Evolutionary conservation across 2,329 filamentous ascomycete species (phyloP), one percentile per base, ranked within the genome.

Genomic region (Colletotrichum karsti): DNA sequence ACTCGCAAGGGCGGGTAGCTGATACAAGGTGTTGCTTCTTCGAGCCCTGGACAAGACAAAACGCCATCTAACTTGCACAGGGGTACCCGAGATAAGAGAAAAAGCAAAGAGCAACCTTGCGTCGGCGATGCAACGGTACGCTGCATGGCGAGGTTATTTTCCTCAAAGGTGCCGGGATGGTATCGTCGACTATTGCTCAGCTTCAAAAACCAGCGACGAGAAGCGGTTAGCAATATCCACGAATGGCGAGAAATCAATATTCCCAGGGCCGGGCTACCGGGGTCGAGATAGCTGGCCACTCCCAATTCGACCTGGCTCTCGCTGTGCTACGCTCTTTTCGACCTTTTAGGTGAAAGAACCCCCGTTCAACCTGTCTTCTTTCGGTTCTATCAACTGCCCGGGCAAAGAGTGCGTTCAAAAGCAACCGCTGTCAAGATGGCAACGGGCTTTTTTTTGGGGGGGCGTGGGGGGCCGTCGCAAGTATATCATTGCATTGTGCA

Each of bases 1-100:
- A n/a, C 41, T 44, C 3, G 30, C 50, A 35, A 9, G 51, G 51
- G 30, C 33, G 22, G 33, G 20, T 20, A 20, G 10, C 22, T 22
- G 20, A 48, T 22, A 48, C 24, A 24, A 48, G 20, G 20, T 24
- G 44, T 7, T 24, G n/a, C n/a, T n/a, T n/a, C n/a, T n/a, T n/a
- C n/a, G n/a, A n/a, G 44, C 24, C 44, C 22, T 10, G 24, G 24
- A 24, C 15, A n/a, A n/a, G n/a, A n/a, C n/a, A n/a, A 48, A 15
- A 56, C 22, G 53, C 53, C 53, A 56, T 42, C n/a, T 22, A 13
- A 50, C 28, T 12, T 18, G 42, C 28, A 35, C 42, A 57, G 42
- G 51, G 51, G 22, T 42, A 13, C 5, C 33, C 63, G 26, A 67
- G 63, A 67, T 67, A 67, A 56, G 37, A 46, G 24, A 44, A 54